A percentile compares a stretch with the other conserved stretches of the same genome.
phyloP scores from a whole-genome alignment of 2,329 filamentous ascomycete species.

The Nannizziopsis barbatae region DNA sequence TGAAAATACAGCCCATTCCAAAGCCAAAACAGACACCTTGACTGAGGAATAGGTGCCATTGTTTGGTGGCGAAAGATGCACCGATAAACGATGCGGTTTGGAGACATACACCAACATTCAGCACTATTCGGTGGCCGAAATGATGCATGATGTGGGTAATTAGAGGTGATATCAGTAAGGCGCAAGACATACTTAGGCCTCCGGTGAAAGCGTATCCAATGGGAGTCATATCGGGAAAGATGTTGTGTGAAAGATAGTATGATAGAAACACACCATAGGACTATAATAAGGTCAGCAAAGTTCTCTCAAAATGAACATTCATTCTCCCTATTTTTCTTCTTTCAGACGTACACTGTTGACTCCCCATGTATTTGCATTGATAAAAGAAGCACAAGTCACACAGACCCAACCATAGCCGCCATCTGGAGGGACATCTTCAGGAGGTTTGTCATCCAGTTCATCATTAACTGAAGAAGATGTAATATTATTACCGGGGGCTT shows the following conservation, averaged over 20 bases:
- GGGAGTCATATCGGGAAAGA: slow-evolving; percentile 44
- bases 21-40: slow-evolving; percentile 53
- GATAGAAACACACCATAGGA: slow-evolving; percentile 50
- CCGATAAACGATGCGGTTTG: slow-evolving; percentile 46
- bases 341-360: slow-evolving; percentile 49
- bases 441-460: slow-evolving; percentile 23
- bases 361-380: slow-evolving; percentile 65
- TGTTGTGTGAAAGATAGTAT: slow-evolving; percentile 45
- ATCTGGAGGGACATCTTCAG: slow-evolving; percentile 35
- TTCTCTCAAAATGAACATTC: neutral
- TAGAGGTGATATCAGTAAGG: slow-evolving; percentile 46
- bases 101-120: slow-evolving; percentile 46
- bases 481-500: neutral
- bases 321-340: no score
- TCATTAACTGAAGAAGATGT: slow-evolving; percentile 10
- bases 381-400: slow-evolving; percentile 43
- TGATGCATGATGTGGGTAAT: slow-evolving; percentile 44
- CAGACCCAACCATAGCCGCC: slow-evolving; percentile 55
- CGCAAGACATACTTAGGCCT: slow-evolving; percentile 48
- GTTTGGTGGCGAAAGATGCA: slow-evolving; percentile 44
- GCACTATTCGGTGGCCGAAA: slow-evolving; percentile 44
- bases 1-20: slow-evolving; percentile 53
- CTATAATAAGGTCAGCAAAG: slow-evolving; percentile 18
- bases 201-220: slow-evolving; percentile 52
- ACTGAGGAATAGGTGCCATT: slow-evolving; percentile 51